Evolutionary conservation across 345 rosid genomes (phyloP).

Genomic region (Aquilaria malaccensis): DNA sequence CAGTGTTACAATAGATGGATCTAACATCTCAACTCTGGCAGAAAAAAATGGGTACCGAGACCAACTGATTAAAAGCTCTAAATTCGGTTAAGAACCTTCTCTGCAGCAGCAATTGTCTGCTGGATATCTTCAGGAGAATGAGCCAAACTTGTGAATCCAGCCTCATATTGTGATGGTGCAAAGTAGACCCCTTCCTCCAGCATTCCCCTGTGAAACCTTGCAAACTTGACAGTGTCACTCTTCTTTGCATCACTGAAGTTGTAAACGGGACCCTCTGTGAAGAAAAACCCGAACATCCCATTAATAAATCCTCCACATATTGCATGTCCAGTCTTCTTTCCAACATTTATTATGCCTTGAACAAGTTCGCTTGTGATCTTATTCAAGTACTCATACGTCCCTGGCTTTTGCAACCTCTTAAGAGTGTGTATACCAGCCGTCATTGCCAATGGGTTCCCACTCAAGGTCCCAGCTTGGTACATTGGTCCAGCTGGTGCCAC

Average conservation of each 20-base stretch:
- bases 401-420: slow-evolving; percentile 59
- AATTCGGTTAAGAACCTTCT: slow-evolving; percentile 58
- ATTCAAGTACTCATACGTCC: slow-evolving; percentile 71
- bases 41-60: no score
- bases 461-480: slow-evolving; percentile 97
- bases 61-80: slow-evolving; percentile 16
- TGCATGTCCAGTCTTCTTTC: slow-evolving; percentile 79
- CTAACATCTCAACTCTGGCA: no score
- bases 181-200: slow-evolving; percentile 92
- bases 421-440: slow-evolving; percentile 85
- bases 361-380: slow-evolving; percentile 62
- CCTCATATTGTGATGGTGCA: slow-evolving; percentile 97
- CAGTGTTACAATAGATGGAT: no score
- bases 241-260: slow-evolving; percentile 78
- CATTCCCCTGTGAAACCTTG: slow-evolving; percentile 69
- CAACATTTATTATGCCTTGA: slow-evolving; percentile 66
- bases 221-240: slow-evolving; percentile 77
- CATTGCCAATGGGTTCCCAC: slow-evolving; percentile 97
- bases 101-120: slow-evolving; percentile 73
- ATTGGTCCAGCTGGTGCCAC: slow-evolving; percentile 98
- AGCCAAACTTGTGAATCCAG: slow-evolving; percentile 92
- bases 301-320: slow-evolving; percentile 77
- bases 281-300: slow-evolving; percentile 98
- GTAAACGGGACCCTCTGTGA: slow-evolving; percentile 79
- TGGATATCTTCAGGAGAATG: slow-evolving; percentile 70